These are phyloP conservation scores for Candida patagonica DNA, from an alignment of 805 yeast species.

Conservation along the genomic window DNA sequence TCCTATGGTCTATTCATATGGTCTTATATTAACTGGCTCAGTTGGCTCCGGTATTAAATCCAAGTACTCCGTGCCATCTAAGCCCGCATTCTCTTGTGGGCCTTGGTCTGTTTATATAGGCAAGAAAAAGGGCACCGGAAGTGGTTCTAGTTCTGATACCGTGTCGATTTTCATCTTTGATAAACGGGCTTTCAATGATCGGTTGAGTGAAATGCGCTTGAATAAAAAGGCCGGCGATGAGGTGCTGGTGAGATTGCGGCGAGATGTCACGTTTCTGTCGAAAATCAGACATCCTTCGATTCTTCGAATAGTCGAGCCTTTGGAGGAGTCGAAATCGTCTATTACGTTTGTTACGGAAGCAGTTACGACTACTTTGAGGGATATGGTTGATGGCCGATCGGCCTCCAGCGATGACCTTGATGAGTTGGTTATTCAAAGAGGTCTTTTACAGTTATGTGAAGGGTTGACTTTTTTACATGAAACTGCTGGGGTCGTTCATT, in stretches of 20 bases:
- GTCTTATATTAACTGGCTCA: constrained; percentile 6
- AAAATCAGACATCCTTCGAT: constrained; percentile 86
- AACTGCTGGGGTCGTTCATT: constrained; percentile 63
- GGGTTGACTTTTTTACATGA: constrained; percentile 79
- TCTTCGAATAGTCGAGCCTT: constrained; percentile 72
- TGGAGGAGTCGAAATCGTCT: constrained; percentile 75
- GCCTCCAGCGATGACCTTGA: constrained; percentile 44
- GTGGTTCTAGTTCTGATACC: constrained; percentile 6
- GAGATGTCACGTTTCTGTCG: constrained; percentile 63
- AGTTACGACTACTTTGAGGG: constrained; percentile 46
- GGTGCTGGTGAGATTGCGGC: constrained; percentile 51
- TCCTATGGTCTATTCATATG: too few relatives aligned
- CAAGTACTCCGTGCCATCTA: constrained; percentile 56
- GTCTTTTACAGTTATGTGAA: constrained; percentile 65
- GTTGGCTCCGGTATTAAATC: constrained; percentile 24
- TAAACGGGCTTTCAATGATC: constrained; percentile 60
- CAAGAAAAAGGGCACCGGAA: constrained; percentile 44
- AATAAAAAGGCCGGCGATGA: constrained; percentile 47
- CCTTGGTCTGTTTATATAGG: constrained; percentile 86
- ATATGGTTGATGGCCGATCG: constrained; percentile 30
- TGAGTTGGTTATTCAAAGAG: constrained; percentile 68
- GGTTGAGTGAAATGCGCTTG: constrained; percentile 42
- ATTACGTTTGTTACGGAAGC: constrained; percentile 80
- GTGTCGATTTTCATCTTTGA: constrained; percentile 85
- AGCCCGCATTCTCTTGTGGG: constrained; percentile 63